Evolutionary conservation across 1,284 basidiomycete genomes (phyloP).

Genomic region (Butyriboletus appendiculatus): DNA sequence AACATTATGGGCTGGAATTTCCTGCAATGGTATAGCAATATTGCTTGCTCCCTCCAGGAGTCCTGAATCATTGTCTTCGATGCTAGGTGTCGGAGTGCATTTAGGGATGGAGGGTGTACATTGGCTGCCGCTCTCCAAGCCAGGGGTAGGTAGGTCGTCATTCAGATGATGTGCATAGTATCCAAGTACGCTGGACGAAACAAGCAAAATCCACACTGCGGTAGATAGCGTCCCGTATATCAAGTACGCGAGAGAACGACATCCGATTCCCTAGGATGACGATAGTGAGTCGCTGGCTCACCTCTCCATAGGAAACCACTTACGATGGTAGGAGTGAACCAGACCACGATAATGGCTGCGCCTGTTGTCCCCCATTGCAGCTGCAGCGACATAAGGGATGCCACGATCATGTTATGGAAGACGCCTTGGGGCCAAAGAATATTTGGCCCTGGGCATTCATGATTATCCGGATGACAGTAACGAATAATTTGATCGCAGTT

Average conservation of each 20-base stretch:
- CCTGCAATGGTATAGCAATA: background rate
- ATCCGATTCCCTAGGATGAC: constrained; percentile 35
- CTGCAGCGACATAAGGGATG: constrained; percentile 35
- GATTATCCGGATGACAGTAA: constrained; percentile 24
- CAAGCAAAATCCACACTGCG: constrained; percentile 38
- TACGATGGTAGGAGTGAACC: constrained; percentile 41
- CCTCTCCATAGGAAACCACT: background rate
- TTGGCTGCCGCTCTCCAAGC: background rate
- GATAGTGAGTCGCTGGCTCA: background rate
- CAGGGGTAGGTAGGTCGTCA: constrained; percentile 1
- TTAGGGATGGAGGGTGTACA: background rate
- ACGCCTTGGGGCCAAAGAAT: constrained; percentile 33
- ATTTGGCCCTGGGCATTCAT: background rate
- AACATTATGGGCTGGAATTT: background rate
- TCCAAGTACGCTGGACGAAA: constrained; percentile 38
- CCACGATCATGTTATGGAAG: constrained; percentile 35
- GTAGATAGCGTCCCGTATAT: constrained; percentile 41
- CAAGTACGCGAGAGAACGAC: constrained; percentile 41
- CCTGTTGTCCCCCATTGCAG: constrained; percentile 44
- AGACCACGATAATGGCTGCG: constrained; percentile 37
- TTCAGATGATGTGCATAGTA: constrained; percentile 29
- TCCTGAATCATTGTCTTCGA: too few species aligned
- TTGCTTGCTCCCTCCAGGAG: background rate
- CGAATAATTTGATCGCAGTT: constrained; percentile 25
- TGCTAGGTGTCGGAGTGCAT: too few species aligned